Conservation (phyloP, 2,329 filamentous ascomycete genomes). For the Penicillium sclerotigenum region DNA sequence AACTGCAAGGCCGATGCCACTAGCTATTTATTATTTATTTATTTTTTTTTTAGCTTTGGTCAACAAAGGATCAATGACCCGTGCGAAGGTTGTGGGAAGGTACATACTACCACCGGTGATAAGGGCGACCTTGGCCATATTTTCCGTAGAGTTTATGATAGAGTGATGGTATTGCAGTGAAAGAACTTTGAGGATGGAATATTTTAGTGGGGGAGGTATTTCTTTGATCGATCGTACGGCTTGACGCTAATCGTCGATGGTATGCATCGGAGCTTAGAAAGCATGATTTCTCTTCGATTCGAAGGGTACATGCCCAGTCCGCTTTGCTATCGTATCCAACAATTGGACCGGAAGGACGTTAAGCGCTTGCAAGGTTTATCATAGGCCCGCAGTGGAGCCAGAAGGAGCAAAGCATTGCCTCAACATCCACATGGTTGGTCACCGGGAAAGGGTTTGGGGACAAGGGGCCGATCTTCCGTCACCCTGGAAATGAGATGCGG, state of each 20-base stretch:
- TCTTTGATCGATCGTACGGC: neutral
- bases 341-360: neutral
- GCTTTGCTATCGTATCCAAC: neutral
- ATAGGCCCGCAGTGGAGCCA: neutral
- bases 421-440: neutral
- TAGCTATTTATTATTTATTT: constrained; percentile 28
- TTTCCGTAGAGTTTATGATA: neutral
- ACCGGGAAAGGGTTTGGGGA: neutral
- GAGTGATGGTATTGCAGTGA: neutral
- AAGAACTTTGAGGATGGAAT: neutral
- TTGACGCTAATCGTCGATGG: neutral
- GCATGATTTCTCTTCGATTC: neutral
- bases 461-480: too few species aligned
- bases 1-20: constrained; percentile 45
- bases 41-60: neutral
- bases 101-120: constrained; percentile 15
- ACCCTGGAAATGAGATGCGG: neutral
- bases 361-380: neutral
- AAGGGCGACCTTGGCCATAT: constrained; percentile 5
- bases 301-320: neutral
- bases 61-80: neutral
- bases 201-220: neutral
- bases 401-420: neutral
- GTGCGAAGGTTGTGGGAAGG: neutral
- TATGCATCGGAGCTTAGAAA: neutral